Base-by-base conservation (phyloP, 352 stramenopile genomes). In the Phytopythium oedochilum region DNA sequence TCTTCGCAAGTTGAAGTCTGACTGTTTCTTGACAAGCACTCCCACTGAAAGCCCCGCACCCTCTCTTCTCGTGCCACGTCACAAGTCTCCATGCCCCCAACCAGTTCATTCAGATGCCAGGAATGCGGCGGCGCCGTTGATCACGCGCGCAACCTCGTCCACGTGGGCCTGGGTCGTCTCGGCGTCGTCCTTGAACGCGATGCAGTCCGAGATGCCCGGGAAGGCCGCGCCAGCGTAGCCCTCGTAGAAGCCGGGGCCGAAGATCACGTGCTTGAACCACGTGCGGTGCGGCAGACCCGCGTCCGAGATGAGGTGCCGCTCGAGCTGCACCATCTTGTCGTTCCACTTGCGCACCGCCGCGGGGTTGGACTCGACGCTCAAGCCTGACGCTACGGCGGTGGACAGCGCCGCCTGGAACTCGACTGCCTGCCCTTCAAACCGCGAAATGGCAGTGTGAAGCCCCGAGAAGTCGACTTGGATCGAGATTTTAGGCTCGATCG, bases 221-320 rank as follows among this genome's bases (percentile, higher is more conserved):
- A 82, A 82, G 9, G 72, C 64, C 36, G 60, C 45, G 38, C 72
- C 72, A 18, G 66, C 64, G 61, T 82, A 82, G 23, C 72, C 69
- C 25, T 82, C 72, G 49, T 75, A 82, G 45, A 75, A 82, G 14
- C 72, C 72, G 9, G 72, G 72, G 10, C 69, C 72, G 29, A 82
- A 82, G 36, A 78, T 75, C 46, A 82, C 60, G 58, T 82, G 72
- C 40, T 66, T 67, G 48, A 62, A 82, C 72, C 72, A 82, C 29
- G 61, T 57, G 36, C 72, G 72, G 44, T 83, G 73, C 29, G 67
- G 73, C 1, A 83, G 59, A 17, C 74, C 74, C 11, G 63, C 53
- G 5, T 71, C 58, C 23, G 29, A 29, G 23, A 67, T 18, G 15
- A 82, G 47, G 34, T 77, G 54, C 14, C 72, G 63, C 58, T 82